phyloP scores from a whole-genome alignment of 192 early-diverging fungal genomes.

The Backusella morwellensis region DNA sequence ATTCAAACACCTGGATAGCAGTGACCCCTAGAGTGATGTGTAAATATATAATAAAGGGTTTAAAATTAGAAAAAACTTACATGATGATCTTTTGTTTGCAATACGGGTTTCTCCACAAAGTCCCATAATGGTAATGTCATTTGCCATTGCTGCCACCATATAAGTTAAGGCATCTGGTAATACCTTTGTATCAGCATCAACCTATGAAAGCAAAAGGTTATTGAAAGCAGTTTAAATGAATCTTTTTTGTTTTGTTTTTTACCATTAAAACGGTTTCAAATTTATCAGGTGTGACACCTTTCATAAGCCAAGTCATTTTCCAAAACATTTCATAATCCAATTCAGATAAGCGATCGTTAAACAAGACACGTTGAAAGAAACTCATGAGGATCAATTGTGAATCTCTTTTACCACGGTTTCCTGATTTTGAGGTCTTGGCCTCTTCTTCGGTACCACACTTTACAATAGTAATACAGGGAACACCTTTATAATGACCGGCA shows the following conservation, averaged over 20 bases:
- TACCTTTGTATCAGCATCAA: constrained; percentile 92
- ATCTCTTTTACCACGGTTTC: constrained; percentile 96
- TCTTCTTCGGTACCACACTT: constrained; percentile 73
- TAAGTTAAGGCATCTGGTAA: constrained; percentile 72
- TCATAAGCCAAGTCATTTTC: constrained; percentile 69
- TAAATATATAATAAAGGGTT: background rate
- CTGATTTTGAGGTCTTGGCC: constrained; percentile 62
- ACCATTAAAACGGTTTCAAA: constrained; percentile 79
- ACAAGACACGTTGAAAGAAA: constrained; percentile 78
- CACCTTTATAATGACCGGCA: constrained; percentile 71
- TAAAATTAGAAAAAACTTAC: constrained; percentile 61
- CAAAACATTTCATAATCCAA: constrained; percentile 92
- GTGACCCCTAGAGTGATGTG: constrained; percentile 55
- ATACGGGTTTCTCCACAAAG: constrained; percentile 97
- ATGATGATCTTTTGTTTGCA: constrained; percentile 85
- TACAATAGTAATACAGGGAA: constrained; percentile 67
- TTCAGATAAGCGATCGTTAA: constrained; percentile 86
- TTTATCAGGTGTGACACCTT: constrained; percentile 83
- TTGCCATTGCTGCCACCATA: constrained; percentile 91
- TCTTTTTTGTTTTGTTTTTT: background rate
- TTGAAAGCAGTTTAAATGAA: no score
- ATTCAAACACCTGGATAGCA: constrained; percentile 94
- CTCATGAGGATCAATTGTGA: constrained; percentile 89
- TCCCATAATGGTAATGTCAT: constrained; percentile 91
- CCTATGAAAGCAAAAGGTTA: background rate